Evolutionary conservation across 106 monocot species (phyloP), one percentile per base, ranked within the genome.

Genomic region (Ottelia alismoides): DNA sequence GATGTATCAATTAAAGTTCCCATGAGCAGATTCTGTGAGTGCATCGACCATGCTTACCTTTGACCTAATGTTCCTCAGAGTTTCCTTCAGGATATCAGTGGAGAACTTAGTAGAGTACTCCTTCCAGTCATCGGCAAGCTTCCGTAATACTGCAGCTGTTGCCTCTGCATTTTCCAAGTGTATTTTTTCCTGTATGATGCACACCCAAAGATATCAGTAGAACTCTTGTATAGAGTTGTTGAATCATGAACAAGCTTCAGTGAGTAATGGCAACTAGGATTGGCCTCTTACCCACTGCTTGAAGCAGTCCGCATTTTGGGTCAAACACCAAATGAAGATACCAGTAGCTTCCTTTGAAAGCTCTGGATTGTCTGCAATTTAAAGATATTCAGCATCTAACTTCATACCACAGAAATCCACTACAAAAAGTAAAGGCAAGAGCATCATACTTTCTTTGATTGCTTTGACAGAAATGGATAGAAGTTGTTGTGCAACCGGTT

Each of bases 291-390:
- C 98, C 98, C 98, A 99, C 49, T 90, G 90, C 67, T 77, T 77
- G 76, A 85, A 80, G 50, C 83, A 86, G 24, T 86, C 98, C 11
- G 58, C 18, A 64, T 80, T 99, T 73, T 99, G 90, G 60, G 65
- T 53, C 72, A 99, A 80, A 80, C 98, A 99, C 98, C 98, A 91
- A 45, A 99, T 72, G 60, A 99, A 99, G 26, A 86, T 49, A 55
- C 71, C 77, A 51, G 70, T 50, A 26, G 98, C 90, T 65, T 99
- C 98, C 57, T 64, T 68, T 20, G 62, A 68, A 43, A 99, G 68
- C 26, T 69, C 80, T 20, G 70, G 59, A 56, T 76, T 80, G 20
- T 80, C 98, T 99, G 77, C 27, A 63, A 51, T 47, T 29, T 32
- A 26, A 25, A 20, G 22, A n/a, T 27, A 21, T 0, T 1, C 21